Conservation (phyloP, 1,284 basidiomycete genomes). For the Fomitiporia mediterranea region DNA sequence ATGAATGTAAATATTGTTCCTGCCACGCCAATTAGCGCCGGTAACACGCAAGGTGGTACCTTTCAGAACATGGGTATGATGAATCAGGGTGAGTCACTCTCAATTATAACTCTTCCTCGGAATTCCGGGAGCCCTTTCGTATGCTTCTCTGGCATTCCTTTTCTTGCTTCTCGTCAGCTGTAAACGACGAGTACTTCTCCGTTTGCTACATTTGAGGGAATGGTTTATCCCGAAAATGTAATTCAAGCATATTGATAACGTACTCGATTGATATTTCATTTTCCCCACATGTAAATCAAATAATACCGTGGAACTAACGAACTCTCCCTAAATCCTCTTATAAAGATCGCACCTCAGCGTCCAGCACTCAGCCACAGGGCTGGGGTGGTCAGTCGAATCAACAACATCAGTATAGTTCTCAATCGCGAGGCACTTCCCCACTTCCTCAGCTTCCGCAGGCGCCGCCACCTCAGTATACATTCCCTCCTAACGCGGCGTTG, state of each 20-base stretch:
- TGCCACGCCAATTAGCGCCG: constrained; percentile 71
- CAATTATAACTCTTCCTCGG: not conserved
- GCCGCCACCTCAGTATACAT: constrained; percentile 17
- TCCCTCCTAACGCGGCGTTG: constrained; percentile 18
- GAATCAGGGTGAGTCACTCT: constrained; percentile 48
- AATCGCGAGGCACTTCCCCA: constrained; percentile 2
- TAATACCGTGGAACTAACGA: not conserved
- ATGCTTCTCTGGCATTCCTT: not conserved
- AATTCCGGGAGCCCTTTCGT: constrained; percentile 21
- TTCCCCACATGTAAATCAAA: not conserved
- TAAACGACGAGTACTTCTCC: too few relatives aligned
- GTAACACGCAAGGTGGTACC: constrained; percentile 38
- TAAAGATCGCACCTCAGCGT: not conserved
- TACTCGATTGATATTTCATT: not conserved
- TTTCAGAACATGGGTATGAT: constrained; percentile 47
- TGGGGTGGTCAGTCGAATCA: not conserved
- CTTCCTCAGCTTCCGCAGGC: constrained; percentile 14
- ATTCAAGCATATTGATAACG: too few relatives aligned
- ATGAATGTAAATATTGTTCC: constrained; percentile 66
- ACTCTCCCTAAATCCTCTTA: not conserved
- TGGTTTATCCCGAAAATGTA: too few relatives aligned
- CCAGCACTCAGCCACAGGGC: constrained; percentile 1
- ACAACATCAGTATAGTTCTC: not conserved
- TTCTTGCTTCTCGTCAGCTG: constrained; percentile 25
- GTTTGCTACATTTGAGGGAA: too few relatives aligned